Percentiles rank a stretch among this genome's conserved stretches.
phyloP scores from a whole-genome alignment of 2,329 filamentous ascomycete species.

The Phymatotrichopsis omnivora region DNA sequence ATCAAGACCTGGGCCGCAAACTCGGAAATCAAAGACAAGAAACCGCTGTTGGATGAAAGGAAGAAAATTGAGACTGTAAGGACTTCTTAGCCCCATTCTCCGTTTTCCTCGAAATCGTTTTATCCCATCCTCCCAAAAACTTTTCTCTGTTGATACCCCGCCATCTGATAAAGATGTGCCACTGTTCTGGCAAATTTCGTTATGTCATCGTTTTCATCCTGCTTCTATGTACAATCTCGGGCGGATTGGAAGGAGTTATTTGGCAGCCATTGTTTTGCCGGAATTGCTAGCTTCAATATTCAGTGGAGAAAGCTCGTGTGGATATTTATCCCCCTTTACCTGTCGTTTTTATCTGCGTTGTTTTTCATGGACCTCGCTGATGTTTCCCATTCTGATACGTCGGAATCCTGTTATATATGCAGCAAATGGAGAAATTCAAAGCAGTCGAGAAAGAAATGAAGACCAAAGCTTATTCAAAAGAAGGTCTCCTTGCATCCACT shows the following conservation, averaged over 20 bases:
- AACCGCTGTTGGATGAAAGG: conserved; percentile 82
- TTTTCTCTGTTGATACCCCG: conserved; percentile 4
- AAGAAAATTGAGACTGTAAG: conserved; percentile 94
- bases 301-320: conserved; percentile 8
- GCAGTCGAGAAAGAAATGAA: conserved; percentile 99
- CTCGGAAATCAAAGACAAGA: conserved; percentile 99
- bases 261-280: conserved; percentile 4
- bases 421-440: conserved; percentile 99
- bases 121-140: conserved; percentile 10
- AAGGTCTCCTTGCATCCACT: conserved; percentile 80
- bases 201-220: too few relatives aligned
- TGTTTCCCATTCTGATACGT: conserved; percentile 20
- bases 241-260: too few relatives aligned
- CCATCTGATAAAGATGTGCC: too few relatives aligned
- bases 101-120: conserved; percentile 18
- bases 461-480: conserved; percentile 98
- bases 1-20: conserved; percentile 99
- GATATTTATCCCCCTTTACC: conserved; percentile 30
- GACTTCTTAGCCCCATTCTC: conserved; percentile 28
- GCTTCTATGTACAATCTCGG: too few relatives aligned
- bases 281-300: too few relatives aligned
- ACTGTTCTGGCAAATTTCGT: too few relatives aligned
- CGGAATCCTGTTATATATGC: conserved; percentile 33
- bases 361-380: conserved; percentile 27
- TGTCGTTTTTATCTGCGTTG: conserved; percentile 20